These are phyloP conservation scores for Hypoxylon fragiforme DNA, from an alignment of 495 filamentous ascomycete species.

Conservation along the genomic window DNA sequence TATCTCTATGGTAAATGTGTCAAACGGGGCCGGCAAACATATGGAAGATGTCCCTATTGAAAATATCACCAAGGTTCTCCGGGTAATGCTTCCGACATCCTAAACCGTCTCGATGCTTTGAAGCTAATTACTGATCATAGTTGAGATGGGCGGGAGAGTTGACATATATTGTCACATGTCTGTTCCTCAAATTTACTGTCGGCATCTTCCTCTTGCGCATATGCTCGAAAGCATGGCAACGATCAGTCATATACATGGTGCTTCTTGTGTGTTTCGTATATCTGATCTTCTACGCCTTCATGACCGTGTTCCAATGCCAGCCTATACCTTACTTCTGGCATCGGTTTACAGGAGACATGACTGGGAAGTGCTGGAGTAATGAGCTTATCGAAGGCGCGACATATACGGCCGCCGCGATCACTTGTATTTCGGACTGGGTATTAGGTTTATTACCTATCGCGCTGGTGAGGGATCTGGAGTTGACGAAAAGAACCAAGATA, in stretches of 20 bases:
- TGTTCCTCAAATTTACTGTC: constrained; percentile 43
- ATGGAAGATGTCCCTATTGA: constrained; percentile 13
- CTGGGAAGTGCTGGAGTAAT: constrained; percentile 25
- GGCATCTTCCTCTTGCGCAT: constrained; percentile 49
- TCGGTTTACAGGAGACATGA: constrained; percentile 12
- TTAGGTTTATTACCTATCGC: constrained; percentile 39
- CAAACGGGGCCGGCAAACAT: constrained; percentile 23
- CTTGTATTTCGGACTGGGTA: constrained; percentile 38
- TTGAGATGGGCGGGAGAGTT: constrained; percentile 31
- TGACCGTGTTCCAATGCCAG: constrained; percentile 44
- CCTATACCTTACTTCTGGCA: constrained; percentile 38
- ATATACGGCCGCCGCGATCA: constrained; percentile 37
- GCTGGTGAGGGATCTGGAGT: constrained; percentile 37
- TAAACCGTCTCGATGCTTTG: neutral
- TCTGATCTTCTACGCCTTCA: constrained; percentile 40
- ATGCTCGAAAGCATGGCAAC: constrained; percentile 35
- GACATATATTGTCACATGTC: constrained; percentile 42
- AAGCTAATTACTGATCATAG: constrained; percentile 2
- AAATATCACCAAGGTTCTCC: constrained; percentile 24
- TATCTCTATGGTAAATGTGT: constrained; percentile 19
- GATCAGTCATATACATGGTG: constrained; percentile 37
- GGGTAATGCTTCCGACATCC: constrained; percentile 21
- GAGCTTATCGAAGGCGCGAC: constrained; percentile 26
- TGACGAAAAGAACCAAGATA: constrained; percentile 39
- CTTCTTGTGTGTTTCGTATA: constrained; percentile 38